A percentile compares a stretch with the other conserved stretches of the same genome.
These are phyloP conservation scores for Saitozyma sp. DNA, from an alignment of 768 basidiomycete genomes.

Conservation along the genomic window DNA sequence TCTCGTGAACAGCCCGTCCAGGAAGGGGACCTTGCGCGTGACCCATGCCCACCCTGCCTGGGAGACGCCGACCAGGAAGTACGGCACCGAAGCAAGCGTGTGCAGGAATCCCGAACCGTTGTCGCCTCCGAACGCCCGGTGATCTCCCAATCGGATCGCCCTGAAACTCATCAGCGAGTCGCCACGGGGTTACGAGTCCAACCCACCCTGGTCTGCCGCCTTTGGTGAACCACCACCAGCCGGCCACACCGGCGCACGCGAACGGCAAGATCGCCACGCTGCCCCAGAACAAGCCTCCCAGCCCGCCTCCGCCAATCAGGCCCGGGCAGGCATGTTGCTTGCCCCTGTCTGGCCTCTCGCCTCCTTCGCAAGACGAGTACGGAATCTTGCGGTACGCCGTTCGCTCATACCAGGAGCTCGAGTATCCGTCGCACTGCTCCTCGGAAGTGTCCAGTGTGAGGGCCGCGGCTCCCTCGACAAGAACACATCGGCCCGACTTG, in stretches of 20 bases:
- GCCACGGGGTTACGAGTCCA: not conserved
- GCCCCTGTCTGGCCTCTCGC: slow-evolving; percentile 75
- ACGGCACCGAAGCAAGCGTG: slow-evolving; percentile 83
- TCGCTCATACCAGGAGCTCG: slow-evolving; percentile 86
- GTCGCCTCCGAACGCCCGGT: slow-evolving; percentile 49
- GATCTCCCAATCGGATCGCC: slow-evolving; percentile 46
- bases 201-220: slow-evolving; percentile 76
- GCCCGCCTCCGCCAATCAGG: slow-evolving; percentile 57
- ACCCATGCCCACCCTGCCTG: slow-evolving; percentile 54
- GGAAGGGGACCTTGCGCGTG: slow-evolving; percentile 42
- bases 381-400: slow-evolving; percentile 89
- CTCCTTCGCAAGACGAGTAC: slow-evolving; percentile 82
- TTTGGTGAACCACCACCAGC: slow-evolving; percentile 76
- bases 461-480: slow-evolving; percentile 68
- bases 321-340: slow-evolving; percentile 76
- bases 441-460: slow-evolving; percentile 55
- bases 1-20: slow-evolving; percentile 45
- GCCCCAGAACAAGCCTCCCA: slow-evolving; percentile 80
- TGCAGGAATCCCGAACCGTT: slow-evolving; percentile 62
- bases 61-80: slow-evolving; percentile 77
- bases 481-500: slow-evolving; percentile 69
- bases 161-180: slow-evolving; percentile 12
- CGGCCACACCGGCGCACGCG: slow-evolving; percentile 70
- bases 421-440: slow-evolving; percentile 50
- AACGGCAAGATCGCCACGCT: slow-evolving; percentile 75